Conservation (phyloP, 305 asterid species). For the Rubia tinctorum region DNA sequence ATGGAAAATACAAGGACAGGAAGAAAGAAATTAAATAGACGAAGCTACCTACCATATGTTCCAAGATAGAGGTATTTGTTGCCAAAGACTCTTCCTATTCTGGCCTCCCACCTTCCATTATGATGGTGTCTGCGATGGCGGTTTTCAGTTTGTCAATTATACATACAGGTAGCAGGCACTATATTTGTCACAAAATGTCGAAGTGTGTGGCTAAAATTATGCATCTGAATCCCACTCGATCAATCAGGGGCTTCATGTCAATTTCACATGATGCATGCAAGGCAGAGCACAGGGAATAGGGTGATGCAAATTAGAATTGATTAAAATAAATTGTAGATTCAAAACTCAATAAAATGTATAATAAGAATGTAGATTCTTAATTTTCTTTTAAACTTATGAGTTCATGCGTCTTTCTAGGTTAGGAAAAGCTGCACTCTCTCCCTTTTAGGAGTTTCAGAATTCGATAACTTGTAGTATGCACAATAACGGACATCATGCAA, state of each 20-base stretch:
- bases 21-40: background rate
- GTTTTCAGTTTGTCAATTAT: background rate
- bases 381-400: too few relatives aligned
- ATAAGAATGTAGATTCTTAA: too few relatives aligned
- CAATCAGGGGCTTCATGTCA: constrained; percentile 1
- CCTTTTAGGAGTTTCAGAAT: too few relatives aligned
- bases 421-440: too few relatives aligned
- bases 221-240: constrained; percentile 1
- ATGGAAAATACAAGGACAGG: background rate
- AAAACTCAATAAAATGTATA: too few relatives aligned
- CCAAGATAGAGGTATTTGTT: constrained; percentile 97
- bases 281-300: too few relatives aligned
- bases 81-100: constrained; percentile 93
- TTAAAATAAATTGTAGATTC: too few relatives aligned
- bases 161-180: background rate
- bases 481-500: too few relatives aligned
- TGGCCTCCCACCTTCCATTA: constrained; percentile 99
- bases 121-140: constrained; percentile 69
- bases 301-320: too few relatives aligned
- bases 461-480: too few relatives aligned
- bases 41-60: constrained; percentile 58
- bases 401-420: too few relatives aligned
- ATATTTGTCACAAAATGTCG: background rate
- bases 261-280: background rate
- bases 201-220: background rate